Evolutionary conservation across 345 rosid genomes (phyloP).

Genomic region (Populus pruinosa): DNA sequence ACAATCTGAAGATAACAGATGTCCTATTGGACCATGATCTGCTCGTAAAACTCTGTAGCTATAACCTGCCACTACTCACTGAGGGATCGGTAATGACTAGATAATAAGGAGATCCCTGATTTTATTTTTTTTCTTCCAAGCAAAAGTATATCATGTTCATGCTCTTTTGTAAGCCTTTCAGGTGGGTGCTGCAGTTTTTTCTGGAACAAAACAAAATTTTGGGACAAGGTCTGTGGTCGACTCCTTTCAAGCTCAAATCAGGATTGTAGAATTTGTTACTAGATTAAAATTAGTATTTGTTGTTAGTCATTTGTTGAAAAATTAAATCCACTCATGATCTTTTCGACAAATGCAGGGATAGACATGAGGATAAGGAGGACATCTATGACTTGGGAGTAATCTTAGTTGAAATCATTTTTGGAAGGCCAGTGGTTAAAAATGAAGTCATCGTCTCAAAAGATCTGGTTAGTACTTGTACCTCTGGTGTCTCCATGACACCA

Average conservation of each 20-base stretch:
- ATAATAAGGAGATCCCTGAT: no score
- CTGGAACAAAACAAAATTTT: constrained; percentile 22
- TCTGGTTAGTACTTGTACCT: constrained; percentile 36
- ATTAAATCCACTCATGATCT: not conserved
- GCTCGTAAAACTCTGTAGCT: constrained; percentile 43
- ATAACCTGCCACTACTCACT: constrained; percentile 45
- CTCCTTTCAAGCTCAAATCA: not conserved
- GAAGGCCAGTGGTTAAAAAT: constrained; percentile 42
- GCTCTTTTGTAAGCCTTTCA: constrained; percentile 18
- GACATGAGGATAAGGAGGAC: constrained; percentile 36
- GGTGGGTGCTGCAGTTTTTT: constrained; percentile 23
- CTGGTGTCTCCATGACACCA: not conserved
- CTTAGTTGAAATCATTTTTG: constrained; percentile 50
- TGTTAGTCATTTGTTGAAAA: no score
- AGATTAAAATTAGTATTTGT: no score
- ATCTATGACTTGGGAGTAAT: constrained; percentile 54
- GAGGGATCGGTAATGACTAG: constrained; percentile 30
- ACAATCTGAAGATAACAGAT: constrained; percentile 54
- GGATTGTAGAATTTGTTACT: not conserved
- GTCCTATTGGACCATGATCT: constrained; percentile 45
- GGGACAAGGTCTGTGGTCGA: constrained; percentile 22
- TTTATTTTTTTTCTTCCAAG: not conserved
- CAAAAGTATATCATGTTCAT: not conserved
- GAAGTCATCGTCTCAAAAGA: constrained; percentile 42
- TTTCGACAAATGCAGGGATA: constrained; percentile 24